A percentile compares a stretch with the other conserved stretches of the same genome.
Conservation (phyloP, 164 flowering plant genomes). For the Santalum album region DNA sequence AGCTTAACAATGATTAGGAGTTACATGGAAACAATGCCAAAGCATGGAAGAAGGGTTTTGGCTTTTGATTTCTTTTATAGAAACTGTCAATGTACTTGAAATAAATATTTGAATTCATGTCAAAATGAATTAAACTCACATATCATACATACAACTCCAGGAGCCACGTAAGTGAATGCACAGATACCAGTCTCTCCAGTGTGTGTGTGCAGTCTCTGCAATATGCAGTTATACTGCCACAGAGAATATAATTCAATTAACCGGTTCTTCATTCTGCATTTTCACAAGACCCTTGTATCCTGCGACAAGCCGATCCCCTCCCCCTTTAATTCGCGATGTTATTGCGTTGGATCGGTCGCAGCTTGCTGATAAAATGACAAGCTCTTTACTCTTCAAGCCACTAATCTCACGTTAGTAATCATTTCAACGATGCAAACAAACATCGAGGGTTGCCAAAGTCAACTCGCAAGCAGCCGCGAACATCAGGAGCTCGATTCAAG, state of each 20-base stretch:
- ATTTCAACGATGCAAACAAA: background rate
- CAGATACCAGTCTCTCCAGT: slow-evolving; percentile 2
- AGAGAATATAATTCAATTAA: background rate
- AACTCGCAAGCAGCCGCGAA: slow-evolving; percentile 10
- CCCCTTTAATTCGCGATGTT: background rate
- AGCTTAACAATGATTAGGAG: too few species aligned
- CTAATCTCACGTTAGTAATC: too few species aligned
- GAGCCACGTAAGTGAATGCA: slow-evolving; percentile 5
- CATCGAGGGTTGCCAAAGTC: background rate
- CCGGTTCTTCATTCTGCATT: background rate
- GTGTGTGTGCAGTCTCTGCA: slow-evolving; percentile 16
- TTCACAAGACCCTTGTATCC: background rate
- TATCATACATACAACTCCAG: too few species aligned
- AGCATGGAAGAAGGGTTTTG: too few species aligned
- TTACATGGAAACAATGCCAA: too few species aligned
- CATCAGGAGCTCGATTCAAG: slow-evolving; percentile 11
- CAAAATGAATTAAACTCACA: too few species aligned
- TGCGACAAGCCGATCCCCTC: too few species aligned
- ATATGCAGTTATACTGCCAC: slow-evolving; percentile 1
- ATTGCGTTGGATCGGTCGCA: background rate
- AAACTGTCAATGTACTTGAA: slow-evolving; percentile 8
- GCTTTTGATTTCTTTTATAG: too few species aligned
- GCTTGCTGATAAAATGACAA: too few species aligned
- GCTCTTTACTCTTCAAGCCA: too few species aligned
- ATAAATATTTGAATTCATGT: too few species aligned